Percentiles rank a stretch among this genome's conserved stretches.
Evolutionary conservation across 768 basidiomycete species (phyloP).

Genomic region (Pholiota molesta): DNA sequence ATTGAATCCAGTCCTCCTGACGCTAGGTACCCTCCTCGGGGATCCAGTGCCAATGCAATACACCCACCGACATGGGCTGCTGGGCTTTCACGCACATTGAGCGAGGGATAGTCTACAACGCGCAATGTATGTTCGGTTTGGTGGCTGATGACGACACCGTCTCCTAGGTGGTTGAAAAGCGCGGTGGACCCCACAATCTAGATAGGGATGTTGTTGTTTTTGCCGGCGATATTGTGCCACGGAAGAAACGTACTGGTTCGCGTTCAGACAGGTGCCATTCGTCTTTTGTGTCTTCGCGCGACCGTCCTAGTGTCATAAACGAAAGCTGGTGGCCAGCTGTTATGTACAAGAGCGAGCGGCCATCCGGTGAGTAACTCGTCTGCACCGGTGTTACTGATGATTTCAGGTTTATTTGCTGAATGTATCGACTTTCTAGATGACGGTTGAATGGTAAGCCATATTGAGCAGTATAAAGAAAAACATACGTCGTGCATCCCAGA

Average conservation of each 20-base stretch:
- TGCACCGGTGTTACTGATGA: constrained; percentile 54
- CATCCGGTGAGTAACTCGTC: constrained; percentile 75
- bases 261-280: constrained; percentile 51
- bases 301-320: constrained; percentile 60
- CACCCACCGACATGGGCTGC: constrained; percentile 85
- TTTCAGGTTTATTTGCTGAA: constrained; percentile 63
- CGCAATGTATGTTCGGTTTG: constrained; percentile 66
- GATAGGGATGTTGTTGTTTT: neutral
- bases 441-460: neutral
- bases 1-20: constrained; percentile 84
- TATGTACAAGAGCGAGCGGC: constrained; percentile 63
- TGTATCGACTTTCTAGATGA: constrained; percentile 65
- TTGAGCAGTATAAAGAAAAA: constrained; percentile 8
- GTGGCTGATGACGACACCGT: constrained; percentile 69
- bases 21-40: constrained; percentile 81
- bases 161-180: constrained; percentile 77
- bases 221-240: neutral
- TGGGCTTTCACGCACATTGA: constrained; percentile 59
- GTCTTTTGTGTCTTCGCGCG: constrained; percentile 51
- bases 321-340: constrained; percentile 63
- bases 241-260: constrained; percentile 42
- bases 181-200: constrained; percentile 62
- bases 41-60: constrained; percentile 74
- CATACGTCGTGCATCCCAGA: constrained; percentile 86
- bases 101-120: constrained; percentile 68